Evolutionary conservation across 495 filamentous ascomycete genomes (phyloP).

Genomic region (Amphirosellinia nigrospora): DNA sequence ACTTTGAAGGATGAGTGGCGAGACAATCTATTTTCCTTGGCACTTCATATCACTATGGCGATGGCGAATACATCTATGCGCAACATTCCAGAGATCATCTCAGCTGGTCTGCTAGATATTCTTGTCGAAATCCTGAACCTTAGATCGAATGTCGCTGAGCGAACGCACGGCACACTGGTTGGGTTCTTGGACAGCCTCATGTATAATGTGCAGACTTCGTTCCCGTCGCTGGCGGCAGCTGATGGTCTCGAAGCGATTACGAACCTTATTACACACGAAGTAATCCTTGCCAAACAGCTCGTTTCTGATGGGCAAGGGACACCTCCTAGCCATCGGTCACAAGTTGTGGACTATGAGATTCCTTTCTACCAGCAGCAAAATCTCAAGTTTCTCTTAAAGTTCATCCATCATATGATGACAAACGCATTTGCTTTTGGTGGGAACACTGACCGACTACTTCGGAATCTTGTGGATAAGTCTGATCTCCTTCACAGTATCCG

Average conservation of each 20-base stretch:
- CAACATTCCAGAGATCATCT: constrained; percentile 67
- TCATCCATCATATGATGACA: constrained; percentile 93
- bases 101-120: constrained; percentile 85
- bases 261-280: constrained; percentile 80
- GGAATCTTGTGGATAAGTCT: constrained; percentile 94
- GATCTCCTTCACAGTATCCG: constrained; percentile 78
- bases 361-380: constrained; percentile 91
- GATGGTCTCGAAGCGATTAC: constrained; percentile 87
- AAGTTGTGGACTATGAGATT: constrained; percentile 87
- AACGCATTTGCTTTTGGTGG: constrained; percentile 69
- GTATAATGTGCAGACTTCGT: constrained; percentile 79
- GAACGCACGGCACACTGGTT: constrained; percentile 79
- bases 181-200: constrained; percentile 86
- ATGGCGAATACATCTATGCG: constrained; percentile 67
- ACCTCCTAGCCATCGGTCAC: constrained; percentile 75
- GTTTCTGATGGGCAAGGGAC: constrained; percentile 74
- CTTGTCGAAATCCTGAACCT: constrained; percentile 88
- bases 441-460: constrained; percentile 84
- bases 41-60: constrained; percentile 74
- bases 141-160: constrained; percentile 80
- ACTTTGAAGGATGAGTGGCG: constrained; percentile 81
- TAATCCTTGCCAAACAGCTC: constrained; percentile 69
- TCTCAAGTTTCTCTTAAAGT: constrained; percentile 91
- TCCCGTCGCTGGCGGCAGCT: constrained; percentile 76
- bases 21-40: constrained; percentile 81